Evolutionary conservation across 1,284 basidiomycete genomes (phyloP).

Genomic region (Sanguinoderma infundibulare): DNA sequence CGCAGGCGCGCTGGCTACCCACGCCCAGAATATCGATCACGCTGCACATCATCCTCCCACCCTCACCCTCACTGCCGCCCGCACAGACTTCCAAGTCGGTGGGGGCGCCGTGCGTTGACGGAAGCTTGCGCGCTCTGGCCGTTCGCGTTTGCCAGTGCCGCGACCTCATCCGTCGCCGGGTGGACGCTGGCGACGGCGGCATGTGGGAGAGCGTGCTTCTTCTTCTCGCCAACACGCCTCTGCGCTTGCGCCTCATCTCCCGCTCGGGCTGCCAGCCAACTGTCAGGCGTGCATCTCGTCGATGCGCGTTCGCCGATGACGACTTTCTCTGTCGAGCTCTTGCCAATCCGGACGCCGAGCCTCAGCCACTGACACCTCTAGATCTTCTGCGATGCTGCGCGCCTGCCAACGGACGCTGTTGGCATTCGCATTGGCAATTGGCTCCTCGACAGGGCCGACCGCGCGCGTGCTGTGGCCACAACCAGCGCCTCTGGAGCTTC

Average conservation of each 20-base stretch:
- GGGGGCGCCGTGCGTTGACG: too few species aligned
- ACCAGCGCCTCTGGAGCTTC: too few species aligned
- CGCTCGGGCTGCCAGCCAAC: neutral
- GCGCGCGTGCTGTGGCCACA: too few species aligned
- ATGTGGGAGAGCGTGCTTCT: neutral
- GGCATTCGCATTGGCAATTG: too few species aligned
- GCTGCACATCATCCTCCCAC: neutral
- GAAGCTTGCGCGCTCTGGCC: neutral
- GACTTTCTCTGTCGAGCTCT: neutral
- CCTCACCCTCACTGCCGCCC: too few species aligned
- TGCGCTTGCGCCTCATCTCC: neutral
- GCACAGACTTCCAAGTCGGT: too few species aligned
- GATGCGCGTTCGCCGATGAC: neutral
- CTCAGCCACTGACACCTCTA: too few species aligned
- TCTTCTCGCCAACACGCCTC: neutral
- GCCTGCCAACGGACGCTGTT: too few species aligned
- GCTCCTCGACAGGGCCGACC: too few species aligned
- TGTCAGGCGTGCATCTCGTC: neutral
- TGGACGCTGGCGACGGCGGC: neutral
- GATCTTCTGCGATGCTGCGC: too few species aligned
- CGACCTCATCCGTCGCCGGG: neutral
- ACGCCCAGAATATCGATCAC: neutral
- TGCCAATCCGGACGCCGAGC: too few species aligned
- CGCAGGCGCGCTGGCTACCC: neutral
- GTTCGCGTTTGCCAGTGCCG: neutral